phyloP scores from a whole-genome alignment of 164 flowering plant species.

The Santalum album region DNA sequence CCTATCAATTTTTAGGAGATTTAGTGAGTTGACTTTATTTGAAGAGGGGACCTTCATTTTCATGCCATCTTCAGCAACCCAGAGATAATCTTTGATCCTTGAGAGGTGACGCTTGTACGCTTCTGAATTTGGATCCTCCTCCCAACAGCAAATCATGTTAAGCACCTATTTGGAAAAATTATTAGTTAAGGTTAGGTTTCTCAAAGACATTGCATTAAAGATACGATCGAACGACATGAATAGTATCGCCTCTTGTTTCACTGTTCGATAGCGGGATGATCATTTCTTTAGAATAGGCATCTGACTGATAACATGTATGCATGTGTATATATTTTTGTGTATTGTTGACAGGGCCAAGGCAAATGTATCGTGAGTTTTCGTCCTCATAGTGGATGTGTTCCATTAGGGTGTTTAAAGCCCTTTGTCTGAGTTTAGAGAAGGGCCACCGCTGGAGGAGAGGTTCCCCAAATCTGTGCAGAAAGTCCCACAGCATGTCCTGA shows the following conservation, averaged over 20 bases:
- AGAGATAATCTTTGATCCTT: conserved; percentile 37
- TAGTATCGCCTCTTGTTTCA: too few relatives aligned
- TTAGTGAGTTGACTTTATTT: neutral
- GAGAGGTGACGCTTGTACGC: conserved; percentile 27
- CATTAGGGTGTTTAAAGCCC: conserved; percentile 14
- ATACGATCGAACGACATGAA: too few relatives aligned
- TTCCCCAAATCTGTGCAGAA: conserved; percentile 20
- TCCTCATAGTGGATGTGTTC: too few relatives aligned
- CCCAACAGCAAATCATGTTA: conserved; percentile 42
- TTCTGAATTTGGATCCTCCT: conserved; percentile 35
- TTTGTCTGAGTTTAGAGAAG: conserved; percentile 20
- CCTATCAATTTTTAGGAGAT: too few relatives aligned
- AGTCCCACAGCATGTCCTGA: conserved; percentile 39
- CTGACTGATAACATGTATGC: too few relatives aligned
- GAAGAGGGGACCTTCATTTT: conserved; percentile 35
- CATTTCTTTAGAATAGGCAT: too few relatives aligned
- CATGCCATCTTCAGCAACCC: conserved; percentile 56
- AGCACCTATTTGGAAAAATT: conserved; percentile 30
- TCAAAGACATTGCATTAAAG: too few relatives aligned
- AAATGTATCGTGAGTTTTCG: too few relatives aligned
- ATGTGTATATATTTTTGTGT: too few relatives aligned
- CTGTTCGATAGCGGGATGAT: too few relatives aligned
- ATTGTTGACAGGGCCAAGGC: too few relatives aligned
- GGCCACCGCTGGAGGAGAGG: conserved; percentile 39
- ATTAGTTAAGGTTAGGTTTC: too few relatives aligned